phyloP scores from a whole-genome alignment of 1,139 yeast genomes.

The Zygotorulaspora mrakii region DNA sequence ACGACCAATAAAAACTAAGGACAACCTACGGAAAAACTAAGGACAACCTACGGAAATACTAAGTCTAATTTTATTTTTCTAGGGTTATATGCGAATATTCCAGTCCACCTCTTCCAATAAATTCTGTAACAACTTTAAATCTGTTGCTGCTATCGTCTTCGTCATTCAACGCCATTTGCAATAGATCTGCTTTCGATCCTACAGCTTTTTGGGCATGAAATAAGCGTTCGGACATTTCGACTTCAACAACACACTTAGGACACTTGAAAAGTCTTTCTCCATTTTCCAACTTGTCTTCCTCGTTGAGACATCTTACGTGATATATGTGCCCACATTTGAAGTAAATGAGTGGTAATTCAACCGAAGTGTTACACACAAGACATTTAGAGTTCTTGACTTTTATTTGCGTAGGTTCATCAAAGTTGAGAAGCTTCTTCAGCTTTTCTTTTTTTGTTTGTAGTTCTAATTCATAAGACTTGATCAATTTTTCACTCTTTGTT shows the following conservation, averaged over 20 bases:
- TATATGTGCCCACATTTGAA: slow-evolving; percentile 85
- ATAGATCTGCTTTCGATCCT: slow-evolving; percentile 59
- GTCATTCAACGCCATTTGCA: slow-evolving; percentile 55
- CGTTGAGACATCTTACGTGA: slow-evolving; percentile 76
- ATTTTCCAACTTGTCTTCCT: slow-evolving; percentile 32
- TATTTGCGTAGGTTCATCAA: slow-evolving; percentile 45
- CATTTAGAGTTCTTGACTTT: slow-evolving; percentile 70
- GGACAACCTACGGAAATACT: background rate
- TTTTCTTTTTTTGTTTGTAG: slow-evolving; percentile 52
- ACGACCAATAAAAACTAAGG: background rate
- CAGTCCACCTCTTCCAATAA: slow-evolving; percentile 84
- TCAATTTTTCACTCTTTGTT: slow-evolving; percentile 60
- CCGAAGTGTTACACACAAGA: slow-evolving; percentile 59
- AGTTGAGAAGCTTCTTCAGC: slow-evolving; percentile 48
- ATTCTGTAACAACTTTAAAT: slow-evolving; percentile 73
- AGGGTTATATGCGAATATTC: slow-evolving; percentile 38
- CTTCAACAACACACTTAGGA: slow-evolving; percentile 67
- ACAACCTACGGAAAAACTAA: background rate
- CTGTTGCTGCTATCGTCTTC: slow-evolving; percentile 49
- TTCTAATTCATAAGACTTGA: slow-evolving; percentile 67
- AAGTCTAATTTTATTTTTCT: slow-evolving; percentile 8
- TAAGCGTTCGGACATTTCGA: slow-evolving; percentile 60
- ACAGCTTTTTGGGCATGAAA: slow-evolving; percentile 58
- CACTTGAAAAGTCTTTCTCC: slow-evolving; percentile 42
- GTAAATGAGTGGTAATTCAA: slow-evolving; percentile 79